A percentile compares a stretch with the other conserved stretches of the same genome.
Conservation (phyloP, 306 rosid genomes). For the Cicer bijugum region DNA sequence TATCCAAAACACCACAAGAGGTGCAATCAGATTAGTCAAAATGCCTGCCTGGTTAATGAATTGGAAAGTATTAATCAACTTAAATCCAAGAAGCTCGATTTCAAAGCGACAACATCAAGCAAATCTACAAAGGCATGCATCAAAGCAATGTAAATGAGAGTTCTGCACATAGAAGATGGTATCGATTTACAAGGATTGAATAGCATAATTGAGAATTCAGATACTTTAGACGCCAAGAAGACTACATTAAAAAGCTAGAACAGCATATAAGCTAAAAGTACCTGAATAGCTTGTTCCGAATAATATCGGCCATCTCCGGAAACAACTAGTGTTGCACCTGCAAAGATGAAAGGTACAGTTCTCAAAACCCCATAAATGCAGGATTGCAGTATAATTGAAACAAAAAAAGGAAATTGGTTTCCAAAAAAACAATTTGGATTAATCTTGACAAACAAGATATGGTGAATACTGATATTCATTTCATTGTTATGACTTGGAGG, state of each 20-base stretch:
- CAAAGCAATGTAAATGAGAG: slow-evolving; percentile 27
- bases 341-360: slow-evolving; percentile 40
- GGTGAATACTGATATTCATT: neutral
- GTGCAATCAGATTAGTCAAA: slow-evolving; percentile 25
- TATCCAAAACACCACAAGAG: slow-evolving; percentile 4
- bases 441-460: slow-evolving; percentile 4
- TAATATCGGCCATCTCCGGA: slow-evolving; percentile 99
- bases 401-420: slow-evolving; percentile 1
- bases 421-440: slow-evolving; percentile 1
- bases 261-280: slow-evolving; percentile 30
- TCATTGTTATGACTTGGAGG: slow-evolving; percentile 19
- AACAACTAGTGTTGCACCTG: slow-evolving; percentile 92
- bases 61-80: slow-evolving; percentile 28
- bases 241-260: slow-evolving; percentile 19
- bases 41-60: neutral
- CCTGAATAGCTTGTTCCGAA: slow-evolving; percentile 96
- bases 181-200: slow-evolving; percentile 22
- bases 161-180: slow-evolving; percentile 11
- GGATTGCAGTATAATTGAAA: slow-evolving; percentile 17
- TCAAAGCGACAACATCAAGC: slow-evolving; percentile 20
- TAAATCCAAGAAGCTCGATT: slow-evolving; percentile 35
- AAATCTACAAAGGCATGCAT: neutral
- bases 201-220: slow-evolving; percentile 4
- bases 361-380: slow-evolving; percentile 27
- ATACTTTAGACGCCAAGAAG: slow-evolving; percentile 24